phyloP scores from a whole-genome alignment of 2,329 filamentous ascomycete species.

The Fusarium hainanense region DNA sequence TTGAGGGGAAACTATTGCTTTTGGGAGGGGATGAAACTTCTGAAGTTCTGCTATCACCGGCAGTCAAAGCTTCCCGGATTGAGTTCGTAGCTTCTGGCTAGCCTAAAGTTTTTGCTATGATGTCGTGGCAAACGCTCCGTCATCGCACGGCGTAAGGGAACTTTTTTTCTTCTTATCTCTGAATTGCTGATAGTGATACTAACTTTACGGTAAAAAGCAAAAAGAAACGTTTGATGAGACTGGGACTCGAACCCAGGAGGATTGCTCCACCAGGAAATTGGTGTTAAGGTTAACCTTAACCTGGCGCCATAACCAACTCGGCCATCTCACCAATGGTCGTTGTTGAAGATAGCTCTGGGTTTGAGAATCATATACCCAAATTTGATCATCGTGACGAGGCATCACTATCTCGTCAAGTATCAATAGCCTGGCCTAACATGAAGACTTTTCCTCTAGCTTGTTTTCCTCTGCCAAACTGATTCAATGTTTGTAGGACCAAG shows the following conservation, averaged over 20 bases:
- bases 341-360: fast-evolving
- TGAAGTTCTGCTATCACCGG: background rate
- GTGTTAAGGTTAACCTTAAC: slow-evolving; percentile 46
- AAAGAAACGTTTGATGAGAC: slow-evolving; percentile 39
- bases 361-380: fast-evolving
- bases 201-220: background rate
- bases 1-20: background rate
- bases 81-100: slow-evolving; percentile 11
- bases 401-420: background rate
- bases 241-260: slow-evolving; percentile 48
- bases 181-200: background rate
- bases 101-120: slow-evolving; percentile 9
- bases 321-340: slow-evolving; percentile 42
- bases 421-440: background rate
- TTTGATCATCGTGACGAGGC: fast-evolving
- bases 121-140: slow-evolving; percentile 19
- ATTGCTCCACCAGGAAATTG: slow-evolving; percentile 46
- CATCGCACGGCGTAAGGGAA: slow-evolving; percentile 14
- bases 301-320: slow-evolving; percentile 48
- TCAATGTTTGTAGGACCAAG: background rate
- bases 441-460: background rate
- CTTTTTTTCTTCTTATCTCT: background rate
- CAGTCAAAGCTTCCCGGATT: slow-evolving; percentile 6
- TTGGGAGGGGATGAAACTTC: slow-evolving; percentile 1
- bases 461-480: background rate